These are phyloP conservation scores for Leccinum variicolor DNA, from an alignment of 768 basidiomycete species.

Conservation along the genomic window DNA sequence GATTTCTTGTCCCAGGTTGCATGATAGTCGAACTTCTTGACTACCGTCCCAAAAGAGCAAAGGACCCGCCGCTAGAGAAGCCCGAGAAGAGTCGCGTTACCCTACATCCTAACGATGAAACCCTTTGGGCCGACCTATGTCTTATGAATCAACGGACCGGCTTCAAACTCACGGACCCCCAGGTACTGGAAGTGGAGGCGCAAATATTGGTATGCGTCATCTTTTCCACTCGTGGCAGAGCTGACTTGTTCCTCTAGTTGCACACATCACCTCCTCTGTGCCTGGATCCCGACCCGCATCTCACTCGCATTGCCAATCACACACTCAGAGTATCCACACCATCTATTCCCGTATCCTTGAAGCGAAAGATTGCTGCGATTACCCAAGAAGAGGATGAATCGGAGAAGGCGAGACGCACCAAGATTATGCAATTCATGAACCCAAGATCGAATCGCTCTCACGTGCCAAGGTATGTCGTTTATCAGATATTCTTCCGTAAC, in stretches of 20 bases:
- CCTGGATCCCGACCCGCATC: slow-evolving; percentile 74
- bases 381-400: slow-evolving; percentile 76
- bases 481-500: not conserved
- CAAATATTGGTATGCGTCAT: slow-evolving; percentile 56
- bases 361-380: slow-evolving; percentile 67
- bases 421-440: slow-evolving; percentile 79
- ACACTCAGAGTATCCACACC: slow-evolving; percentile 71
- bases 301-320: slow-evolving; percentile 73
- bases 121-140: slow-evolving; percentile 77
- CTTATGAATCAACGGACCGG: slow-evolving; percentile 57
- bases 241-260: slow-evolving; percentile 42
- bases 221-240: not conserved
- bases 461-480: slow-evolving; percentile 45
- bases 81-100: slow-evolving; percentile 68
- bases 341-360: slow-evolving; percentile 67
- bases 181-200: slow-evolving; percentile 73
- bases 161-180: slow-evolving; percentile 62
- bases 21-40: slow-evolving; percentile 84
- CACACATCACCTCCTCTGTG: slow-evolving; percentile 75
- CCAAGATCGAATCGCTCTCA: slow-evolving; percentile 47
- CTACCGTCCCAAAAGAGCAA: slow-evolving; percentile 58
- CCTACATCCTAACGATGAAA: slow-evolving; percentile 74
- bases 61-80: slow-evolving; percentile 55
- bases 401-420: slow-evolving; percentile 66
- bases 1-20: slow-evolving; percentile 50